Percentiles rank a stretch among this genome's conserved stretches.
Conservation (phyloP, 225 moss, liverwort and hornwort genomes). For the Physcomitrellopsis africana region DNA sequence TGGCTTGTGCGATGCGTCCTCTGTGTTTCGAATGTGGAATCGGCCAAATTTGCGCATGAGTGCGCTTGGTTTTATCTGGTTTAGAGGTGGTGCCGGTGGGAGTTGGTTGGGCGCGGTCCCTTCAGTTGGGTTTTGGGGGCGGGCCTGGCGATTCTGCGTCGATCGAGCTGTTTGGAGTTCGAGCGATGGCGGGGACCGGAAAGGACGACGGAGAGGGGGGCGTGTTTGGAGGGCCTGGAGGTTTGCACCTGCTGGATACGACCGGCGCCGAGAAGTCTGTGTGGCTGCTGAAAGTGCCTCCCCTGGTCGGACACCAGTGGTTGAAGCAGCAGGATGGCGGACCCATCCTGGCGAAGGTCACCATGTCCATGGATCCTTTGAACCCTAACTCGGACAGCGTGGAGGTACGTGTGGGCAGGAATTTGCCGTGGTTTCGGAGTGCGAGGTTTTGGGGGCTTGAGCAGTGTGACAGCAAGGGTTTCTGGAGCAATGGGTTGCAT, state of each 20-base stretch:
- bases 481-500: not conserved
- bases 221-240: slow-evolving; percentile 48
- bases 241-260: slow-evolving; percentile 62
- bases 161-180: too few species aligned
- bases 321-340: slow-evolving; percentile 82
- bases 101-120: too few species aligned
- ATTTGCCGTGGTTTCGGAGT: not conserved
- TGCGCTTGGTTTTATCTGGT: too few species aligned
- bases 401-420: slow-evolving; percentile 32
- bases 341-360: slow-evolving; percentile 74
- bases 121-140: too few species aligned
- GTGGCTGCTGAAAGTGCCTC: slow-evolving; percentile 93
- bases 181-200: slow-evolving; percentile 46
- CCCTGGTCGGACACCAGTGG: slow-evolving; percentile 71
- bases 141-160: too few species aligned
- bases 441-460: not conserved
- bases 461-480: too few species aligned
- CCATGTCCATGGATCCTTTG: slow-evolving; percentile 77
- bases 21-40: too few species aligned
- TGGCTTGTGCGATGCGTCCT: too few species aligned
- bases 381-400: slow-evolving; percentile 58
- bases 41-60: too few species aligned
- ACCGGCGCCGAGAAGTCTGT: slow-evolving; percentile 66
- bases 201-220: slow-evolving; percentile 60
- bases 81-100: too few species aligned